Conservation (phyloP, 768 basidiomycete genomes). For the Pleurotus tuoliensis region DNA sequence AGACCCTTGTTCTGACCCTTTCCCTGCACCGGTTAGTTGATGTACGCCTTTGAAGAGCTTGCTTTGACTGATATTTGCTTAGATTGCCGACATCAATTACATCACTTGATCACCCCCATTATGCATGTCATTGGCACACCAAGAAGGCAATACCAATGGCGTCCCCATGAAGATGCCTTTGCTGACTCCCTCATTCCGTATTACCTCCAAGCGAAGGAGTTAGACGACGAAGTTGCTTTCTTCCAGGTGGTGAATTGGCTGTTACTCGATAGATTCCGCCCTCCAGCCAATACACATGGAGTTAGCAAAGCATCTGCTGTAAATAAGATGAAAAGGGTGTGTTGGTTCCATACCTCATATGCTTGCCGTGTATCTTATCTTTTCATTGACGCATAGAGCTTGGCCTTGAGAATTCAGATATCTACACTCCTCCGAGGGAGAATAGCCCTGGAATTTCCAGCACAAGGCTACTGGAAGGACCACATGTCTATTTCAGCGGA, state of each 20-base stretch:
- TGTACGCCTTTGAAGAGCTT: too few relatives aligned
- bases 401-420: background rate
- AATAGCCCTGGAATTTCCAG: background rate
- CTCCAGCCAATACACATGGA: background rate
- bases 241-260: background rate
- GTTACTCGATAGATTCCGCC: background rate
- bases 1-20: too few relatives aligned
- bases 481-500: background rate
- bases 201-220: too few relatives aligned
- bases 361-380: background rate
- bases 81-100: too few relatives aligned
- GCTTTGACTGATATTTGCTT: too few relatives aligned
- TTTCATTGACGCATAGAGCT: background rate
- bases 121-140: too few relatives aligned
- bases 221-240: too few relatives aligned
- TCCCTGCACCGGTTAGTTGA: too few relatives aligned
- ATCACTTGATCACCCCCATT: too few relatives aligned
- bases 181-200: too few relatives aligned
- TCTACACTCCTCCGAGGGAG: background rate
- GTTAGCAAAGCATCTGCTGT: background rate
- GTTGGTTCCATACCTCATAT: background rate
- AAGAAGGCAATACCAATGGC: too few relatives aligned
- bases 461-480: background rate
- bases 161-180: too few relatives aligned
- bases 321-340: background rate